These are phyloP conservation scores for Melanomma pulvis-pyrius DNA, from an alignment of 495 filamentous ascomycete genomes.

Conservation along the genomic window DNA sequence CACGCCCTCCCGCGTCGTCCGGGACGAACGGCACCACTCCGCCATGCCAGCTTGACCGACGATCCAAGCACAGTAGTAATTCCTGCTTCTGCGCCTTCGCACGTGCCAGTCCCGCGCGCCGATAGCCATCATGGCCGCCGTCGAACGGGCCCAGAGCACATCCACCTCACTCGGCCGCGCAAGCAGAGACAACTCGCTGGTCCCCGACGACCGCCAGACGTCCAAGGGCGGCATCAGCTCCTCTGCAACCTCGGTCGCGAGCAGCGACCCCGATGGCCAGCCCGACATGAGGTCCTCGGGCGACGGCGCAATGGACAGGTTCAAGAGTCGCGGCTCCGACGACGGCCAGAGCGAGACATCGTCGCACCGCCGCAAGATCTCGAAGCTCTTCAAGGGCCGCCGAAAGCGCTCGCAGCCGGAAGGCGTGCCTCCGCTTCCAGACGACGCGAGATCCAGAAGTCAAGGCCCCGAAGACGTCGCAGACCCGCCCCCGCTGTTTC, in stretches of 20 bases:
- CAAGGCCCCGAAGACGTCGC: neutral
- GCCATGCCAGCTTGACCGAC: neutral
- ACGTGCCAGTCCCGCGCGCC: neutral
- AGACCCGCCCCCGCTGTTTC: constrained; percentile 4
- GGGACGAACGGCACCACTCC: neutral
- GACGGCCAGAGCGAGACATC: constrained; percentile 40
- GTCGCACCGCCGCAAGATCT: constrained; percentile 51
- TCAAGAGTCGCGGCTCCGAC: constrained; percentile 34
- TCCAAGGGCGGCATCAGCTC: constrained; percentile 35
- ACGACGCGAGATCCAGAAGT: neutral
- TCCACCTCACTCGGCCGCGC: neutral
- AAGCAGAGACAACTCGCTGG: constrained; percentile 19
- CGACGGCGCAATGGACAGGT: constrained; percentile 42
- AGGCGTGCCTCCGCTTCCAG: constrained; percentile 34
- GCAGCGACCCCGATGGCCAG: constrained; percentile 27
- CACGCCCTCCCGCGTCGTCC: neutral
- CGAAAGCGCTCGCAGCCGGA: constrained; percentile 41
- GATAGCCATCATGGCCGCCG: constrained; percentile 10
- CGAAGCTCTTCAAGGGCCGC: constrained; percentile 57
- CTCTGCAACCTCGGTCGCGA: constrained; percentile 39
- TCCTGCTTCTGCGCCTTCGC: neutral
- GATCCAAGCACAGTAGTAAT: neutral
- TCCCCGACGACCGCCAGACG: neutral
- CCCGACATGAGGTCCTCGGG: constrained; percentile 37
- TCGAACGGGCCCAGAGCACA: constrained; percentile 14